These are phyloP conservation scores for Colletotrichum costaricense DNA, from an alignment of 2,329 filamentous ascomycete species.

Conservation along the genomic window DNA sequence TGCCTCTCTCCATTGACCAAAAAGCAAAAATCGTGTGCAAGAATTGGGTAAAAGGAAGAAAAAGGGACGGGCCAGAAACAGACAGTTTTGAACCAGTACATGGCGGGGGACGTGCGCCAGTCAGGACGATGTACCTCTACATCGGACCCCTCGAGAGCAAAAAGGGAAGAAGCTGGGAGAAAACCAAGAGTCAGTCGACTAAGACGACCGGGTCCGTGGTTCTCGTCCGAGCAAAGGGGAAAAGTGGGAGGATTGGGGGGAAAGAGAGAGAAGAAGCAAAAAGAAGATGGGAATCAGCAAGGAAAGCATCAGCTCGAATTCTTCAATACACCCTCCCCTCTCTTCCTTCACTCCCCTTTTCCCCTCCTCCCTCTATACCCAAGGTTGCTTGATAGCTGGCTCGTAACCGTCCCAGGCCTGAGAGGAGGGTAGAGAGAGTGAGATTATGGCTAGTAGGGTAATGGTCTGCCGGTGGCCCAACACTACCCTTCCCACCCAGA, in stretches of 20 bases:
- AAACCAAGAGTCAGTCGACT: neutral
- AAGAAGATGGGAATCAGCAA: neutral
- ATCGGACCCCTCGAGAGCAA: neutral
- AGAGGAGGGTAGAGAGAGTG: neutral
- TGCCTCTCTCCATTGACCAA: neutral
- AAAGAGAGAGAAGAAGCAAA: neutral
- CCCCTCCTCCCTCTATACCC: neutral
- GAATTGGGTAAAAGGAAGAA: neutral
- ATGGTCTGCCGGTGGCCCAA: neutral
- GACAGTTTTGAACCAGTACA: slow-evolving; percentile 16
- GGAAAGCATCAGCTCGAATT: neutral
- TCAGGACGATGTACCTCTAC: slow-evolving; percentile 18
- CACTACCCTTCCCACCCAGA: neutral
- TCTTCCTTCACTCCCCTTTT: neutral
- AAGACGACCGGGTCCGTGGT: slow-evolving; percentile 1
- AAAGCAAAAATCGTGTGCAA: slow-evolving; percentile 13
- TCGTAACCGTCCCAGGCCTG: neutral
- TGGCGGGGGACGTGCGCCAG: slow-evolving; percentile 21
- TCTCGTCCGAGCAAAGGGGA: slow-evolving; percentile 17
- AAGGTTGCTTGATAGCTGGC: neutral
- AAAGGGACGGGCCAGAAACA: neutral
- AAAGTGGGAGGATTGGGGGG: neutral
- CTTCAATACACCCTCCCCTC: neutral
- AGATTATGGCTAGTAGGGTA: neutral
- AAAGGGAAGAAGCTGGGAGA: neutral